A percentile compares a stretch with the other conserved stretches of the same genome.
These are phyloP conservation scores for Pelargonium cotyledonis DNA, from an alignment of 441 rosid genomes.

Conservation along the genomic window DNA sequence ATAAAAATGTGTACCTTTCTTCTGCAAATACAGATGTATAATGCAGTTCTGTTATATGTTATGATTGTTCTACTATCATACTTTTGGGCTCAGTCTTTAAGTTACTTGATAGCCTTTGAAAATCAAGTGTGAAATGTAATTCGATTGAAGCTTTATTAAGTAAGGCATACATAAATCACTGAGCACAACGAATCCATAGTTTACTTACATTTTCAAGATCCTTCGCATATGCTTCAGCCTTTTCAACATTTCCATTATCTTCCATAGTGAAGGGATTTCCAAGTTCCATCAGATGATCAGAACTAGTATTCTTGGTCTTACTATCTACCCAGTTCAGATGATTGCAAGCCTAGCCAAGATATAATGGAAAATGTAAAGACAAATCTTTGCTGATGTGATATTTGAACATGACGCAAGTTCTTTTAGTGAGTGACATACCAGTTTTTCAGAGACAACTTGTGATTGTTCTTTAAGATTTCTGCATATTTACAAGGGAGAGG, in stretches of 20 bases:
- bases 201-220: slow-evolving; percentile 72
- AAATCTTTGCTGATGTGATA: slow-evolving; percentile 7
- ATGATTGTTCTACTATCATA: neutral
- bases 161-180: slow-evolving; percentile 2
- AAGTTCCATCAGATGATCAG: slow-evolving; percentile 29
- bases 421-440: slow-evolving; percentile 41
- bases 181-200: neutral
- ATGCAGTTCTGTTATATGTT: neutral
- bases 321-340: slow-evolving; percentile 26
- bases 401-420: slow-evolving; percentile 12
- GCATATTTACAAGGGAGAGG: slow-evolving; percentile 24
- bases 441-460: slow-evolving; percentile 32
- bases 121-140: neutral
- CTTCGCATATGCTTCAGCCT: slow-evolving; percentile 73
- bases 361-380: slow-evolving; percentile 18
- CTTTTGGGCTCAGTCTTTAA: neutral
- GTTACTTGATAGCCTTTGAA: neutral
- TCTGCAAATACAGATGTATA: neutral
- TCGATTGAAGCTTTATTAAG: neutral
- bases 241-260: slow-evolving; percentile 48
- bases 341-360: slow-evolving; percentile 34
- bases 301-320: slow-evolving; percentile 20
- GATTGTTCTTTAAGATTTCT: slow-evolving; percentile 40
- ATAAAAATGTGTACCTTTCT: neutral
- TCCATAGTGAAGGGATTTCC: too few relatives aligned